Base-by-base conservation (phyloP, 2,329 filamentous ascomycete species). In the Metarhizium guizhouense region DNA sequence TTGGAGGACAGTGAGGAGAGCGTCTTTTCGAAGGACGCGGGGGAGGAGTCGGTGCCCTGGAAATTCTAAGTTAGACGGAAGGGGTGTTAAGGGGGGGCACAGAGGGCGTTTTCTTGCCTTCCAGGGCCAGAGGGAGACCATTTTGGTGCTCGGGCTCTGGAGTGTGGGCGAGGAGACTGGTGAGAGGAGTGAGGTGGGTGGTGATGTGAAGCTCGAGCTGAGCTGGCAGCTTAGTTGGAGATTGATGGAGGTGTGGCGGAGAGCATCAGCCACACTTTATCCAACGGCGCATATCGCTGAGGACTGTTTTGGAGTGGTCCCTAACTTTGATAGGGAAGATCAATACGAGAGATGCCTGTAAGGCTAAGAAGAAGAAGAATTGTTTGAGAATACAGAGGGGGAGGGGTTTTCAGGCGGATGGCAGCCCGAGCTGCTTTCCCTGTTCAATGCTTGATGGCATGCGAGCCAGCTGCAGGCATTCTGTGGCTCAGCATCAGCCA, bases 21-120 rank as follows among this genome's bases (percentile, higher is more conserved):
- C 2, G 87, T 84, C 77, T 92, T 96, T 74, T 99, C 94, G 68
- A 97, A 99, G 4, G 87, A 89, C 53, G 91, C 92, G 30, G 94
- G 87, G 61, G 92, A 95, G 68, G 82, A 87, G 69, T 87, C 82
- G 66, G 89, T 82, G 72, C 83, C 82, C 90, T 95, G 20, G 47
- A n/a, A 6, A 13, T 45, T 45, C 20, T 2, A 3, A 18, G 13
- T 42, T 16, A 18, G 14, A 14, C 14, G n/a, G 2, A 42, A 42
- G 25, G 25, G 4, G 25, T 16, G 14, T 42, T 42, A 2, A 42
- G 32, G 20, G 14, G 6, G 51, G 20, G 20, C 4, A n/a, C n/a
- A n/a, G 2, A 13, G 20, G 25, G 20, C 29, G 34, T 7, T 13
- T 11, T 16, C 34, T 51, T 50, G 61, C 60, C 60, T 58, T 61